Base-by-base conservation (phyloP, 1,284 basidiomycete species). In the Papiliotrema terrestris region DNA sequence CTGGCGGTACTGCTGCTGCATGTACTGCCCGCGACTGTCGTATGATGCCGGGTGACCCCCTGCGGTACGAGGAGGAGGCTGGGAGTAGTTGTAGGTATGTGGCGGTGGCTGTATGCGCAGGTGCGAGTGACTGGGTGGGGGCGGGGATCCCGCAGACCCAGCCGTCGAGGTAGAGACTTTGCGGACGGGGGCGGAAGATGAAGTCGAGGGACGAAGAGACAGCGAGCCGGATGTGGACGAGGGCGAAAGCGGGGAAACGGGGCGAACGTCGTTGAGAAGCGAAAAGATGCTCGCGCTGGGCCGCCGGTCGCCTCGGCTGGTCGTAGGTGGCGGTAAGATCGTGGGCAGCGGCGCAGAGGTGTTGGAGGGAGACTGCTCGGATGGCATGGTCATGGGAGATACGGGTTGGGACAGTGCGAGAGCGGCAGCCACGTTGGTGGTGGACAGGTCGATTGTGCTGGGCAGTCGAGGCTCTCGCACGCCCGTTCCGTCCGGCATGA, bases 281-380 rank as follows among this genome's bases (percentile, higher is more conserved):
- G 51, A 52, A 35, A 52, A 46, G 23, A 52, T 45, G 29, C 51
- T 52, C n/a, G 43, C 35, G 25, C 44, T 47, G 35, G 51, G 35
- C 38, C 35, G 13, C 38, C 51, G 3, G 25, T 45, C 43, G 14
- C 37, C 19, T 23, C 44, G 15, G 13, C 17, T 19, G 15, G 29
- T 39, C 20, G 20, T n/a, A 41, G 51, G 45, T 39, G 51, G 26
- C 6, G 51, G 51, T 8, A 52, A 23, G 11, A 37, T 45, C 4
- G 32, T 15, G 4, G 52, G 46, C 39, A 49, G 46, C 4, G 22
- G n/a, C 36, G 38, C 2, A 6, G 29, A 22, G 8, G 3, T 15
- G 38, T 35, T 14, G 19, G 19, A 2, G 5, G 46, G 45, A 3
- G 45, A 49, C 25, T 15, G 2, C 2, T 45, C 51, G 29, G 8